These are phyloP conservation scores for Fusarium concolor DNA, from an alignment of 2,329 filamentous ascomycete species.

Conservation along the genomic window DNA sequence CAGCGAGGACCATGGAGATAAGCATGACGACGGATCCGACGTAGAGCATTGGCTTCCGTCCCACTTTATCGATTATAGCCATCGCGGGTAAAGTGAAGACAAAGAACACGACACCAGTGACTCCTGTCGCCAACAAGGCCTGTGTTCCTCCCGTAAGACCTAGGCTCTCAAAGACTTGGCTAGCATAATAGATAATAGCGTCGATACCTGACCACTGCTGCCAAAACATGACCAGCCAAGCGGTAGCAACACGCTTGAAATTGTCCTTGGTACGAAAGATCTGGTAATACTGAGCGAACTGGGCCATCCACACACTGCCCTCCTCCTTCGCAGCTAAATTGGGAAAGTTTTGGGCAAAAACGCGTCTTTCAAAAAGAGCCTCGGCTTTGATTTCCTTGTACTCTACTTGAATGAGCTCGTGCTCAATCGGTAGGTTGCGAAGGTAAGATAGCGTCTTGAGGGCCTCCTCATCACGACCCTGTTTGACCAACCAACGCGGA, in stretches of 20 bases:
- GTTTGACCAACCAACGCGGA: slow-evolving; percentile 80
- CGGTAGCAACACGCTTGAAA: slow-evolving; percentile 72
- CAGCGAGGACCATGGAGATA: slow-evolving; percentile 23
- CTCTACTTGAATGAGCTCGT: slow-evolving; percentile 78
- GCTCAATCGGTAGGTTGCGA: slow-evolving; percentile 69
- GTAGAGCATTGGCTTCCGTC: slow-evolving; percentile 54
- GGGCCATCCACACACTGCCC: slow-evolving; percentile 55
- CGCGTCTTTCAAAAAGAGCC: slow-evolving; percentile 79
- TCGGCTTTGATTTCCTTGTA: slow-evolving; percentile 85
- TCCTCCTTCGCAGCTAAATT: slow-evolving; percentile 54
- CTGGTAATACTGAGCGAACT: slow-evolving; percentile 62
- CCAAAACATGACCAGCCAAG: slow-evolving; percentile 71
- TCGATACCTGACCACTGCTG: slow-evolving; percentile 55
- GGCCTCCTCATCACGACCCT: slow-evolving; percentile 76
- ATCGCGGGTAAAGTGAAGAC: slow-evolving; percentile 49
- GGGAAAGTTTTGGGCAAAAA: slow-evolving; percentile 69
- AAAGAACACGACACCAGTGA: slow-evolving; percentile 77
- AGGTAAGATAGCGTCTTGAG: slow-evolving; percentile 67
- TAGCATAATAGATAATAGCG: slow-evolving; percentile 56
- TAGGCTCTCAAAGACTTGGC: slow-evolving; percentile 72
- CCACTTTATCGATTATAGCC: slow-evolving; percentile 55
- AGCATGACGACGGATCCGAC: slow-evolving; percentile 53
- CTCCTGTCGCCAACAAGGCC: slow-evolving; percentile 74
- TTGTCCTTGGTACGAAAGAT: slow-evolving; percentile 54
- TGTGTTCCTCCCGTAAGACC: slow-evolving; percentile 70